These are phyloP conservation scores for Malassezia caprae DNA, from an alignment of 1,284 basidiomycete species.

Conservation along the genomic window DNA sequence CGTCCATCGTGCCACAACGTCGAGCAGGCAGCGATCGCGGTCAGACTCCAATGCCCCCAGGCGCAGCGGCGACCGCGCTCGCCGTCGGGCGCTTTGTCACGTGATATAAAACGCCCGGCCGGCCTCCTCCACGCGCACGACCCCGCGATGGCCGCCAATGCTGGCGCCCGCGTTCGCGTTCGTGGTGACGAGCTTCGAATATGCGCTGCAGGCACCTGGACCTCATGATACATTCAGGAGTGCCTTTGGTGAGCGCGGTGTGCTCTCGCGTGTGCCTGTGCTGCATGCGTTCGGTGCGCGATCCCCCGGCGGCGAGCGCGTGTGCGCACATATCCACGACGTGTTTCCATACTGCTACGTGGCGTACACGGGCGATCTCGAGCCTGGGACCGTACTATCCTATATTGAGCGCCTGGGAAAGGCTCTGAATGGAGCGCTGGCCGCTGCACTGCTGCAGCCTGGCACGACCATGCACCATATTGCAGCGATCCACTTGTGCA, in stretches of 20 bases:
- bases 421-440: slow-evolving; percentile 57
- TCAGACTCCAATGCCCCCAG: background rate
- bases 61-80: slow-evolving; percentile 1
- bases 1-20: slow-evolving; percentile 29
- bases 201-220: slow-evolving; percentile 6
- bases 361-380: slow-evolving; percentile 48
- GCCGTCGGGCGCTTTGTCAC: background rate
- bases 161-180: slow-evolving; percentile 1
- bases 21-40: background rate
- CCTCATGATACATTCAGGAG: slow-evolving; percentile 6
- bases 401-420: slow-evolving; percentile 61
- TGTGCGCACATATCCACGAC: slow-evolving; percentile 79
- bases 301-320: slow-evolving; percentile 65
- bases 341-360: slow-evolving; percentile 56
- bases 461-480: slow-evolving; percentile 21
- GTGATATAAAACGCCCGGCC: background rate
- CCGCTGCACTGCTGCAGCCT: slow-evolving; percentile 20
- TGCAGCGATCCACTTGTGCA: slow-evolving; percentile 64
- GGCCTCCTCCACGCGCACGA: background rate
- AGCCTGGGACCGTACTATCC: slow-evolving; percentile 55
- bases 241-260: background rate
- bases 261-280: slow-evolving; percentile 11
- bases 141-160: background rate
- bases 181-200: slow-evolving; percentile 5
- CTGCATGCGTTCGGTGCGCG: slow-evolving; percentile 57